Evolutionary conservation across 768 basidiomycete species (phyloP), one percentile per base, ranked within the genome.

Genomic region (Termitomyces sp.): DNA sequence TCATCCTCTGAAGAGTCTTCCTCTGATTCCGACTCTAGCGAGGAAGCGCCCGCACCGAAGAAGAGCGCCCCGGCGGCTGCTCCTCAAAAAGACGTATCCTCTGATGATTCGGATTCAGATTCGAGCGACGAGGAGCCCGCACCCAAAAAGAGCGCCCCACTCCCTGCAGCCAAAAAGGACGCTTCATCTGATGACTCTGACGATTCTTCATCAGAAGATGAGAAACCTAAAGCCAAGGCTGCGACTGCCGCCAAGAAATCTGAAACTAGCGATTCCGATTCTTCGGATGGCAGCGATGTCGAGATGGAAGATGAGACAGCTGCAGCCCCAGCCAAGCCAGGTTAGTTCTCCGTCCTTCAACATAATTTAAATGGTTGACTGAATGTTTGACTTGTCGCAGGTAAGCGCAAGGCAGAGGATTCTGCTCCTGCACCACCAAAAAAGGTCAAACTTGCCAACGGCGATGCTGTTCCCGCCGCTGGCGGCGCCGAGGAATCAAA

Each of bases 341-440:
- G 82, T 82, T 44, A 37, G 66, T 67, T 40, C 37, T 49, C 37
- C 47, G 62, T 63, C 13, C 13, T 18, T 30, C 1, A 5, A 5
- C 5, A 43, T 44, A 53, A 20, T 20, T n/a, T 48, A 5, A 37
- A n/a, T 27, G 18, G 14, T 20, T 34, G 18, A 33, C 36, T 18
- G 46, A 22, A 20, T 26, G 42, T 30, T 36, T 27, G 18, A 51
- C 34, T 24, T 36, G 24, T 52, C 39, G 42, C 27, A 80, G 86
- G 82, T 59, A 96, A 96, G 74, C 88, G 94, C 65, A 95, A 95
- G 75, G 91, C 90, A 30, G 84, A 85, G 27, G 82, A 81, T 22
- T 82, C 82, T 27, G 74, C 73, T 20, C 75, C 81, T 44, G 80
- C 79, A 14, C 80, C 86, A 40, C 72, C 83, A 37, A 96, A 98